Evolutionary conservation across 495 filamentous ascomycete genomes (phyloP).

Genomic region (Xylaria sp.): DNA sequence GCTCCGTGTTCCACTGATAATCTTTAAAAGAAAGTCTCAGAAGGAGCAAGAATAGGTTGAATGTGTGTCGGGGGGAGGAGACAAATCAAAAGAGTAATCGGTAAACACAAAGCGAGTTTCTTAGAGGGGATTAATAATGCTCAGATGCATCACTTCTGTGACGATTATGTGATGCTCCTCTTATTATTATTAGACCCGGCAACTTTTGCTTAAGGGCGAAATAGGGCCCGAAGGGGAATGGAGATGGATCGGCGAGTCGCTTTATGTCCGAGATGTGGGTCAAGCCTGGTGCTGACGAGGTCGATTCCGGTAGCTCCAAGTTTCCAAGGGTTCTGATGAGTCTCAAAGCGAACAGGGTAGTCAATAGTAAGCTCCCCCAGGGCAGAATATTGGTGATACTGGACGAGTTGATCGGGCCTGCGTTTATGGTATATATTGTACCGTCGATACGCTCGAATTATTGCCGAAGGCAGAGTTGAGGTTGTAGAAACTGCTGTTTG

Average conservation of each 20-base stretch:
- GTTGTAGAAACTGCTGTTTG: not conserved
- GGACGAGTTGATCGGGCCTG: not conserved
- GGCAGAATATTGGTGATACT: not conserved
- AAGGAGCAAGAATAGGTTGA: conserved; percentile 7
- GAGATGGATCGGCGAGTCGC: conserved; percentile 26
- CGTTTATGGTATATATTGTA: not conserved
- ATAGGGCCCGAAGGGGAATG: conserved; percentile 24
- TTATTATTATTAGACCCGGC: conserved; percentile 29
- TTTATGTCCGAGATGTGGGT: conserved; percentile 31
- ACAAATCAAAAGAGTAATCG: conserved; percentile 21
- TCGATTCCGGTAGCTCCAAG: conserved; percentile 27
- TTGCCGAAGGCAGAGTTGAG: not conserved
- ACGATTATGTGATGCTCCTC: conserved; percentile 30
- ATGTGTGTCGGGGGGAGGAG: not conserved
- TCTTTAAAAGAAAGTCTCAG: conserved; percentile 5
- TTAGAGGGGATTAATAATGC: conserved; percentile 29
- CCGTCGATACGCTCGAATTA: not conserved
- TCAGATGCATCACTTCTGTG: conserved; percentile 17
- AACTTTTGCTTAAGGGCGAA: conserved; percentile 24
- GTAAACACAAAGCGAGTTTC: conserved; percentile 21
- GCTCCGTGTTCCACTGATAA: conserved; percentile 10
- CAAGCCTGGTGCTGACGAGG: conserved; percentile 24
- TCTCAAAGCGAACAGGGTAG: conserved; percentile 16
- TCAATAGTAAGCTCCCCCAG: conserved; percentile 23
- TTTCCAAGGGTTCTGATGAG: conserved; percentile 23